These are phyloP conservation scores for Alloteropsis semialata DNA, from an alignment of 176 grass and related monocot species.

Conservation along the genomic window DNA sequence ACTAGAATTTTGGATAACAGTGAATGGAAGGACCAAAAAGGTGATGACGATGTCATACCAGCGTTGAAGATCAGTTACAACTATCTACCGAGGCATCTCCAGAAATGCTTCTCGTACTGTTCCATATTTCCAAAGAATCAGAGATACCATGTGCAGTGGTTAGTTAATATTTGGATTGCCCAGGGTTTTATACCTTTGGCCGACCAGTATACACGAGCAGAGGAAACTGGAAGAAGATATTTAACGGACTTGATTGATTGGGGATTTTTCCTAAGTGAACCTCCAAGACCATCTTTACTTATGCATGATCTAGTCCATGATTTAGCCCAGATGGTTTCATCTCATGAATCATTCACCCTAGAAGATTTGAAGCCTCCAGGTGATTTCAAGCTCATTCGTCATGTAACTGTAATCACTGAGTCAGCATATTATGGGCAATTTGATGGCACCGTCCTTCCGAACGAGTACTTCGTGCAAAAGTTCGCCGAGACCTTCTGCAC, in stretches of 20 bases:
- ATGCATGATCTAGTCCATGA: conserved; percentile 5
- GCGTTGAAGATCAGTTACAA: conserved; percentile 32
- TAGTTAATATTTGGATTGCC: conserved; percentile 36
- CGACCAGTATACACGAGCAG: neutral
- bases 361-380: neutral
- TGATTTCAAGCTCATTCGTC: neutral
- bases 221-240: conserved; percentile 1
- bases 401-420: neutral
- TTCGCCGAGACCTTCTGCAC: neutral
- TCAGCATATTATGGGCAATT: neutral
- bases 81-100: neutral
- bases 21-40: conserved; percentile 22
- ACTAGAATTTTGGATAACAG: conserved; percentile 1
- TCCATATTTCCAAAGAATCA: conserved; percentile 16
- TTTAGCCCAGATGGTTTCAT: conserved; percentile 10
- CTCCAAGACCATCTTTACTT: neutral
- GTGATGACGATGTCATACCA: neutral
- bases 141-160: neutral
- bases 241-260: neutral
- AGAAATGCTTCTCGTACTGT: conserved; percentile 29
- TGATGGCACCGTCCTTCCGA: neutral
- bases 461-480: neutral
- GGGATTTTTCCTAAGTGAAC: neutral
- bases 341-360: conserved; percentile 10
- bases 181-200: neutral